Base-by-base conservation (phyloP, 805 yeast species). In the Kluyveromyces siamensis region DNA sequence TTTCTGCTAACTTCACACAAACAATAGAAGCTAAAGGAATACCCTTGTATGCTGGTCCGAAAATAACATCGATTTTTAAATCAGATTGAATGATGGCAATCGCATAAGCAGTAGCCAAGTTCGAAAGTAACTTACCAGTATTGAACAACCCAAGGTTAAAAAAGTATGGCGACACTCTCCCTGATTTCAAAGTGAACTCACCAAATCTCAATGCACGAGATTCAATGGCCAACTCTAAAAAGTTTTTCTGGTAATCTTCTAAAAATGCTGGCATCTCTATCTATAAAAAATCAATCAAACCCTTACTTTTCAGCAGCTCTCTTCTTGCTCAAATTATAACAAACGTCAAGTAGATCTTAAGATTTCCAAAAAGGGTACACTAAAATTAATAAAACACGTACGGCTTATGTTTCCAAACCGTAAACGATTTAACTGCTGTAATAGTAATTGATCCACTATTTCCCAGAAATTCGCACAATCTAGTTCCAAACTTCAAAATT, bases 41-140 rank as follows among this genome's bases (percentile, higher is more conserved):
- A 17, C 99, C 99, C 71, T 93, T 93, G 71, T 91, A 91, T 27
- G 99, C 99, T 10, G 99, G 99, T 8, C 99, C 99, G 62, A 91
- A 91, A 48, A 91, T 72, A 40, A 93, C 81, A 61, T 91, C 98
- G 59, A 91, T 90, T 64, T 89, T 83, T 45, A 91, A 62, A 6
- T 84, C 91, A 0, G 91, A 77, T 44, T 77, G 81, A 56, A 90
- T 81, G 55, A 91, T 91, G 27, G 96, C 85, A 50, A 79, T 76
- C 30, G 99, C 98, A 63, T 90, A 93, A 7, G 96, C 84, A 6
- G 83, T 77, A 18, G 96, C 96, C 57, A 91, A 73, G 39, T 81
- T 79, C n/a, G 87, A 79, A 52, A 91, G 73, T 50, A 84, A 75
- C 55, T 77, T 77, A 37, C 96, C 96, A 8, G 88, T 80, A 68